Evolutionary conservation across 371 early-diverging fungal species (phyloP).

Genomic region (Gilbertella persicaria): DNA sequence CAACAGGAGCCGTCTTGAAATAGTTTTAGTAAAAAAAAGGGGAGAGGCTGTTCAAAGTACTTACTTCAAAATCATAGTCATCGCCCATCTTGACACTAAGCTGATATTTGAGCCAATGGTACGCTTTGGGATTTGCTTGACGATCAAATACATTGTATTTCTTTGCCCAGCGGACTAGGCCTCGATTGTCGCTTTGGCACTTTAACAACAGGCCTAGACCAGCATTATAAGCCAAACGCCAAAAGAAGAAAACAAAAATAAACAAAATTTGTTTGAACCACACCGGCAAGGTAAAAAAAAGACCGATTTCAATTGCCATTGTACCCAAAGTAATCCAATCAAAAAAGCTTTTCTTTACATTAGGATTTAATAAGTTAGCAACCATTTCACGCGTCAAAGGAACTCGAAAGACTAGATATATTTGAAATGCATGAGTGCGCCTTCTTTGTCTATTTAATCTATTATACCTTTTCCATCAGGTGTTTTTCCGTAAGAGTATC

Average conservation of each 20-base stretch:
- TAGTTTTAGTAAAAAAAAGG: constrained; percentile 1
- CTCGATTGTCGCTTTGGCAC: constrained; percentile 75
- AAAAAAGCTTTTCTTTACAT: constrained; percentile 69
- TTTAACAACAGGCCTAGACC: constrained; percentile 85
- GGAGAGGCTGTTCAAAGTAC: background rate
- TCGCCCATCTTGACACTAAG: constrained; percentile 84
- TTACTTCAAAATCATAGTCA: constrained; percentile 81
- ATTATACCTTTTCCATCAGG: constrained; percentile 62
- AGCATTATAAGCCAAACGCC: constrained; percentile 87
- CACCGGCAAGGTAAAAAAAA: constrained; percentile 66
- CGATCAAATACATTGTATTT: constrained; percentile 66
- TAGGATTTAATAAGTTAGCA: constrained; percentile 66
- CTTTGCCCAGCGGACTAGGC: constrained; percentile 68
- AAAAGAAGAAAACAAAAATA: constrained; percentile 75
- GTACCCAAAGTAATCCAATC: constrained; percentile 72
- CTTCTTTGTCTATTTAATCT: too few species aligned
- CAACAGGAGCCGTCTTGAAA: constrained; percentile 72
- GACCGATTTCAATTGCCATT: constrained; percentile 63
- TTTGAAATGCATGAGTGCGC: background rate
- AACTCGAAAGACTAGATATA: constrained; percentile 60
- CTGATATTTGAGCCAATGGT: constrained; percentile 67
- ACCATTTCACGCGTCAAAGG: constrained; percentile 81
- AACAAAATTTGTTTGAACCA: constrained; percentile 57
- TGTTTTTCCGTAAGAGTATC: constrained; percentile 59
- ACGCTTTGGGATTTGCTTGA: constrained; percentile 48